These are phyloP conservation scores for Prunus fruticosa DNA, from an alignment of 306 rosid genomes.

Conservation along the genomic window DNA sequence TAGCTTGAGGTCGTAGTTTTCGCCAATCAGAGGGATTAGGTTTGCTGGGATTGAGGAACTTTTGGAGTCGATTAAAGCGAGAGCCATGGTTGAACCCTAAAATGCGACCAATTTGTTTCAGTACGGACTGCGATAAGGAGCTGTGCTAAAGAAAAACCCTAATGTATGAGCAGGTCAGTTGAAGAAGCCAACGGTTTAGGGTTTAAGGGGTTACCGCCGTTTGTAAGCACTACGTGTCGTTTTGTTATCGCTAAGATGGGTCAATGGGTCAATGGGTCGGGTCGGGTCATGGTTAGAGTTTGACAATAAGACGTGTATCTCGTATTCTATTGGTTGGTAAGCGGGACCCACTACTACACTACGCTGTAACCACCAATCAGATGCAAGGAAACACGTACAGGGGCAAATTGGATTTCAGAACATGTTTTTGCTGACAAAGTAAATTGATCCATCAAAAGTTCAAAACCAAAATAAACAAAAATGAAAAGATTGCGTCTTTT, in stretches of 20 bases:
- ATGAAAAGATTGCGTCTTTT: neutral
- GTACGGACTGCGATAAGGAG: neutral
- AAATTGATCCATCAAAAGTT: neutral
- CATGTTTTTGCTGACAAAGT: neutral
- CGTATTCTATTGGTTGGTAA: constrained; percentile 47
- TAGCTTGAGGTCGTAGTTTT: constrained; percentile 41
- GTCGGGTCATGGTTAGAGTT: neutral
- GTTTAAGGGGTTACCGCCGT: neutral
- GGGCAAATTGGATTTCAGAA: neutral
- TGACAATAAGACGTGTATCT: constrained; percentile 40
- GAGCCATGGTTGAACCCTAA: constrained; percentile 22
- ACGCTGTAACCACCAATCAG: constrained; percentile 38
- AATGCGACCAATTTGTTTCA: neutral
- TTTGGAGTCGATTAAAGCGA: constrained; percentile 23
- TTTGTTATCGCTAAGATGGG: neutral
- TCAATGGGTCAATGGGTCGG: neutral
- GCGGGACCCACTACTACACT: constrained; percentile 11
- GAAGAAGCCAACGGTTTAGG: neutral
- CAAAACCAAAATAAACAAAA: neutral
- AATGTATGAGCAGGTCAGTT: neutral
- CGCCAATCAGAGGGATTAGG: constrained; percentile 30
- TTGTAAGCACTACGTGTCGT: neutral
- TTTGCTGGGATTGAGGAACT: constrained; percentile 6
- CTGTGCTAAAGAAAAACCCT: constrained; percentile 14
- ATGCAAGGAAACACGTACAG: constrained; percentile 20